phyloP scores from a whole-genome alignment of 345 rosid genomes.

The Cardamine chenopodiifolia region DNA sequence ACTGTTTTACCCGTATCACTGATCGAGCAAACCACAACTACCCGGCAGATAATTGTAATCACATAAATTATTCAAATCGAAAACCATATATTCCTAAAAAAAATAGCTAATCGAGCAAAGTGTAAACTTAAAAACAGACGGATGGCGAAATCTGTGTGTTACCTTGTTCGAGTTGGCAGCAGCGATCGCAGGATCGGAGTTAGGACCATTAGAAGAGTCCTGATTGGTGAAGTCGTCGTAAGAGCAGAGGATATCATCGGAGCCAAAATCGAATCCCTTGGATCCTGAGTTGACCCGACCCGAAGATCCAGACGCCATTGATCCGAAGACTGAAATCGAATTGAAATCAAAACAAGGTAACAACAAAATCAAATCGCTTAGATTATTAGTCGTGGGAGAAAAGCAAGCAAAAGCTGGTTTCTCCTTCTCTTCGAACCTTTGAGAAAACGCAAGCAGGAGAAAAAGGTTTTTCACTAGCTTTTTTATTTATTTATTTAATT shows the following conservation, averaged over 20 bases:
- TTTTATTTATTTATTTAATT: not conserved
- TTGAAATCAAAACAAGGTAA: not conserved
- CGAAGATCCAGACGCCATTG: constrained; percentile 90
- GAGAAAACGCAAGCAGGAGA: constrained; percentile 31
- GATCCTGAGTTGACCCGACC: constrained; percentile 68
- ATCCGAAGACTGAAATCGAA: constrained; percentile 16
- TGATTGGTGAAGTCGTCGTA: constrained; percentile 81
- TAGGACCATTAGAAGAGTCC: constrained; percentile 70
- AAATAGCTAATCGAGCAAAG: not conserved
- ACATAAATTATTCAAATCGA: constrained; percentile 4
- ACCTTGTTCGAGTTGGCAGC: constrained; percentile 45
- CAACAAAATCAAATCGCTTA: not conserved
- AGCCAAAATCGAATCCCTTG: constrained; percentile 86
- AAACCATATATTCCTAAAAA: constrained; percentile 14
- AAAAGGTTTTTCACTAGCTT: constrained; percentile 22
- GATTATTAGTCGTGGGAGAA: constrained; percentile 16
- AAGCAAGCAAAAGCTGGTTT: constrained; percentile 31
- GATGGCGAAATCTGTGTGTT: not conserved
- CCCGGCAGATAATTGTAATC: not conserved
- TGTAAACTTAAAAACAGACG: not conserved
- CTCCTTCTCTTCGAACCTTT: constrained; percentile 28
- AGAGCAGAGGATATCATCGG: constrained; percentile 98
- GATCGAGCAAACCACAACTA: not conserved
- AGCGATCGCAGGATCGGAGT: constrained; percentile 58
- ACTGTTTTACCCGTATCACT: not conserved